phyloP scores from a whole-genome alignment of 768 basidiomycete species.

The Dendrothele bispora region DNA sequence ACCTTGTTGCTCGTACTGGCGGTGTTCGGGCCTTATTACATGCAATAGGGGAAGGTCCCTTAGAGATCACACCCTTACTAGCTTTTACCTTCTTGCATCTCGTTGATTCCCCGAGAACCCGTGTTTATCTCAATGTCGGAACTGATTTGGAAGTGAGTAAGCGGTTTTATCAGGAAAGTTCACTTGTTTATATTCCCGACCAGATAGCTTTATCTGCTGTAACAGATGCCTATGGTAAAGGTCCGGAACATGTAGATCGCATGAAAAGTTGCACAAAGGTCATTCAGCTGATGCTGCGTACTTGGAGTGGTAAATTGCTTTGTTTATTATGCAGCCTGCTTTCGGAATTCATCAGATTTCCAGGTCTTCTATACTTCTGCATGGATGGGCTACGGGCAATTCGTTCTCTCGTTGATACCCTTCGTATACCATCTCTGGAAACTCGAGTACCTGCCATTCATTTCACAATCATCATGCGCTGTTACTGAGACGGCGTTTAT shows the following conservation, averaged over 20 bases:
- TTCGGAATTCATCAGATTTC: constrained; percentile 4
- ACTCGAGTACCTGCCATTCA: constrained; percentile 61
- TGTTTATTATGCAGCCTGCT: neutral
- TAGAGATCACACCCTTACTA: constrained; percentile 76
- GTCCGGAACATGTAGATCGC: constrained; percentile 72
- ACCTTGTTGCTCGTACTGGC: constrained; percentile 76
- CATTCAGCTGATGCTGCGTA: constrained; percentile 80
- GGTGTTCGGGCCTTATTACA: constrained; percentile 86
- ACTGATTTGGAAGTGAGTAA: constrained; percentile 88
- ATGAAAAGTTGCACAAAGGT: constrained; percentile 78
- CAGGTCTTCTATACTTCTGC: constrained; percentile 90
- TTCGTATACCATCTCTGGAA: constrained; percentile 86
- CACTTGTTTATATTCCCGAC: too few species aligned
- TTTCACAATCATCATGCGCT: neutral
- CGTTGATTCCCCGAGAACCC: constrained; percentile 80
- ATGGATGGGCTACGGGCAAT: constrained; percentile 87
- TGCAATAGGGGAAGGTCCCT: constrained; percentile 86
- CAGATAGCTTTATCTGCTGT: constrained; percentile 87
- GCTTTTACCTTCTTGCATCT: constrained; percentile 81
- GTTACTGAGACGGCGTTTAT: constrained; percentile 9
- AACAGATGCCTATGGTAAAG: constrained; percentile 91
- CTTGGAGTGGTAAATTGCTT: constrained; percentile 82
- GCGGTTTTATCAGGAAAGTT: too few species aligned
- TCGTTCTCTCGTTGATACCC: constrained; percentile 77
- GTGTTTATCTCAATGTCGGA: constrained; percentile 76